Evolutionary conservation across 1,139 yeast genomes (phyloP).

Genomic region (Protomyces pachydermus): DNA sequence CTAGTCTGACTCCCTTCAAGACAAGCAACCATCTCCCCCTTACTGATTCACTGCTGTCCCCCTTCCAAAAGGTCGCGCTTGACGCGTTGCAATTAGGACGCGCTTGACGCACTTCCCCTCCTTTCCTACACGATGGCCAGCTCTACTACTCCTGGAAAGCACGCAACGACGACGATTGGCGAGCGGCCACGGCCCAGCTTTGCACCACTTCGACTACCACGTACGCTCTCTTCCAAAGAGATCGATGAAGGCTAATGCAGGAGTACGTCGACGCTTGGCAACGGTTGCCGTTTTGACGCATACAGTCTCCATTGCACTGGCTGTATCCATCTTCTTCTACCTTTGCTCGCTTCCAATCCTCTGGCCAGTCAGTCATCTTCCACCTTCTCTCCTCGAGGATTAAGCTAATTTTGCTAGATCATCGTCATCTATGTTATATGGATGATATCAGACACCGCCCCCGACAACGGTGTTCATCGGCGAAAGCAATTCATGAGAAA

Average conservation of each 20-base stretch:
- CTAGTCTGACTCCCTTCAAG: too few relatives aligned
- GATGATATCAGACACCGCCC: slow-evolving; percentile 23
- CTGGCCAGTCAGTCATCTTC: slow-evolving; percentile 35
- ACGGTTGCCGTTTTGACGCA: slow-evolving; percentile 74
- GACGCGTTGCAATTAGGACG: too few relatives aligned
- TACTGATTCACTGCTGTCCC: too few relatives aligned
- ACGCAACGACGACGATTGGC: not conserved
- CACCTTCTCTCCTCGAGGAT: not conserved
- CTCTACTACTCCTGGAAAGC: too few relatives aligned
- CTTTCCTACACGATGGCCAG: too few relatives aligned
- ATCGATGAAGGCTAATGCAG: slow-evolving; percentile 18
- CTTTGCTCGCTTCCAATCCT: slow-evolving; percentile 19
- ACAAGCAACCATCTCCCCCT: too few relatives aligned
- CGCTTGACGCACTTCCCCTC: too few relatives aligned
- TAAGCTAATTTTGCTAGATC: slow-evolving; percentile 2
- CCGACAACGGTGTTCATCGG: slow-evolving; percentile 13
- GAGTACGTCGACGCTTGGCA: slow-evolving; percentile 52
- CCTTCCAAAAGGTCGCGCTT: too few relatives aligned
- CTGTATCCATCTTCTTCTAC: slow-evolving; percentile 23
- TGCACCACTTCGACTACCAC: slow-evolving; percentile 22
- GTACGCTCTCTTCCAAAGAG: not conserved
- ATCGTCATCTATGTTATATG: slow-evolving; percentile 20
- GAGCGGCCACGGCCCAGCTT: slow-evolving; percentile 5
- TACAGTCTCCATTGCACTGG: slow-evolving; percentile 14
- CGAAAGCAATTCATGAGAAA: slow-evolving; percentile 18